Evolutionary conservation across 352 stramenopile genomes (phyloP), one percentile per base, ranked within the genome.

Genomic region (Globisporangium radiosum): DNA sequence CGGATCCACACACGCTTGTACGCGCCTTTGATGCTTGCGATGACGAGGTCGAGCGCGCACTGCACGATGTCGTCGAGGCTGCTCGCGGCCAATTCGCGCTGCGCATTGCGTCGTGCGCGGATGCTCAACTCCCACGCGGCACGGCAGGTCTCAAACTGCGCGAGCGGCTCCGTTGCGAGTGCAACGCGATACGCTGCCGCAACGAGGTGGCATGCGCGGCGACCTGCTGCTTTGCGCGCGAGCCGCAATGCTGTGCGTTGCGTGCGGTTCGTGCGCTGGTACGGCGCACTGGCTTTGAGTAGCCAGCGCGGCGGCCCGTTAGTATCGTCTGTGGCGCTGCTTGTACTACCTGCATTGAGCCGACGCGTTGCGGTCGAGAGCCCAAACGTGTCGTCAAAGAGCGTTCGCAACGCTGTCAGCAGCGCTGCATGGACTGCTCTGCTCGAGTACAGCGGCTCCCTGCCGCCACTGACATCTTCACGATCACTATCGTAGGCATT

Each of bases 321-420:
- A 17, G 62, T 25, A 8, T 36, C 38, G 1, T n/a, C 7, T 17
- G 25, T 3, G 9, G 11, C 38, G 7, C 15, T 9, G 19, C 25
- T 19, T 14, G 4, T 25, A 6, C 10, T 36, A 11, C 25, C 59
- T 11, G 52, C 62, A 11, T 54, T 60, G 3, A 80, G 37, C 33
- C 47, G 57, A 13, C 73, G 72, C 4, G 73, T 66, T 38, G 39
- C 63, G 1, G 71, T 70, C 25, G 78, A 78, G 15, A 84, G 54
- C 0, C 78, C 78, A 59, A 85, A 89, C 4, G 78, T 89, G 51
- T 87, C 76, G 53, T 89, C 75, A 17, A 76, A 81, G 60, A 87
- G 77, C 7, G 73, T 63, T 19, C 78, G 69, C 13, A 90, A 57
- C 37, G 69, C 73, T 8, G 82, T 67, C 1, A 87, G n/a, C 42